phyloP scores from a whole-genome alignment of 805 yeast genomes.

The Wickerhamiella lipophila region DNA sequence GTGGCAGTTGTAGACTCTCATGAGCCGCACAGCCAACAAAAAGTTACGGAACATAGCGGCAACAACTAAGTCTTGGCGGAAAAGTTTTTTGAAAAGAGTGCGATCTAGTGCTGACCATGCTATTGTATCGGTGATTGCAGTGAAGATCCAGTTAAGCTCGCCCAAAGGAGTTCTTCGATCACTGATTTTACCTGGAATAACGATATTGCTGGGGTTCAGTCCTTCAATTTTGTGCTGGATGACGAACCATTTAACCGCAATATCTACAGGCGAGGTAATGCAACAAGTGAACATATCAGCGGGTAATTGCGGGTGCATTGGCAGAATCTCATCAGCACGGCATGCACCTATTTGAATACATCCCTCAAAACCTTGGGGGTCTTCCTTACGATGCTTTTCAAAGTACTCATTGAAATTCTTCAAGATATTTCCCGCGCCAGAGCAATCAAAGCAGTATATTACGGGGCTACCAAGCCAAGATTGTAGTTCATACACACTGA shows the following conservation, averaged over 20 bases:
- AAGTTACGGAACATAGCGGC: conserved; percentile 93
- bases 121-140: conserved; percentile 94
- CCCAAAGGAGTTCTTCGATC: conserved; percentile 94
- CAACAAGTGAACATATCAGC: conserved; percentile 95
- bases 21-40: conserved; percentile 76
- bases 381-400: conserved; percentile 61
- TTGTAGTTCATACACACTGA: conserved; percentile 85
- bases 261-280: conserved; percentile 88
- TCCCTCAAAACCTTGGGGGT: conserved; percentile 55
- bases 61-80: conserved; percentile 91
- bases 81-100: conserved; percentile 74
- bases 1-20: conserved; percentile 87
- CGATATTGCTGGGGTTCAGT: conserved; percentile 37
- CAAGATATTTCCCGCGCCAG: conserved; percentile 86
- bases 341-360: conserved; percentile 94
- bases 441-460: conserved; percentile 87
- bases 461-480: conserved; percentile 98
- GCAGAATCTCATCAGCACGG: conserved; percentile 67
- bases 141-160: conserved; percentile 92
- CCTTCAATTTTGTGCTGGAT: conserved; percentile 46
- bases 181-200: conserved; percentile 79
- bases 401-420: conserved; percentile 81
- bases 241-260: conserved; percentile 81
- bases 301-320: conserved; percentile 88
- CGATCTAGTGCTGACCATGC: conserved; percentile 92